Evolutionary conservation across 2,329 filamentous ascomycete species (phyloP), one percentile per base, ranked within the genome.

Genomic region (Diplodia intermedia): DNA sequence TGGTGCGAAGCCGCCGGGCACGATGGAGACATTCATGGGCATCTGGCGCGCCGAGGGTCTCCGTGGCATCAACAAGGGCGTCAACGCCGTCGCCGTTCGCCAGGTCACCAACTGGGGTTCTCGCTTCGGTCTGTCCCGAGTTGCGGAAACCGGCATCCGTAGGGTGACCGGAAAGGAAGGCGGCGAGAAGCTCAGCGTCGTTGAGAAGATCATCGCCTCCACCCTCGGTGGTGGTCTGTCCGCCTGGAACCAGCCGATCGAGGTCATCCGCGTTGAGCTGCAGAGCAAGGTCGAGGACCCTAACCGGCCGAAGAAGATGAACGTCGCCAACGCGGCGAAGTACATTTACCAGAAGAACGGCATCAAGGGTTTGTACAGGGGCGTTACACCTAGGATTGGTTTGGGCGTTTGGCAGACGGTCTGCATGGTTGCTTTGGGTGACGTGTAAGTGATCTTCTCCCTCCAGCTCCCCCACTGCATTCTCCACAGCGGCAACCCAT

Each of bases 21-120:
- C 95, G 73, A 96, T 97, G 81, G 87, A 89, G 74, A 98, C 95
- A 69, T 99, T 99, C 82, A 95, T 94, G 90, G 90, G 92, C 78
- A 99, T 99, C 82, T 99, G 96, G 86, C 91, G 92, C 79, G 88
- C 89, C 77, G 95, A 99, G 82, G 95, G 95, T 76, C 92, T 99
- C 79, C 86, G 86, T 72, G 95, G 95, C 76, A 98, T 99, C 86
- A 99, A 99, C 89, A 93, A 91, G 83, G 95, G 95, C 79, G 95
- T 99, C 82, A 99, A 99, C 79, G 95, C 95, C 72, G 95, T 99
- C 69, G 95, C 95, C 72, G 97, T 99, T 79, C 90, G 95, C 76
- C 95, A 99, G 85, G 97, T 97, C 86, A 98, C 95, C 80, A 99
- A 99, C 87, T 99, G 95, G 95, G 95, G 95, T 71, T 94, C 91